These are phyloP conservation scores for Phytophthora aleatoria DNA, from an alignment of 352 stramenopile genomes.

Conservation along the genomic window DNA sequence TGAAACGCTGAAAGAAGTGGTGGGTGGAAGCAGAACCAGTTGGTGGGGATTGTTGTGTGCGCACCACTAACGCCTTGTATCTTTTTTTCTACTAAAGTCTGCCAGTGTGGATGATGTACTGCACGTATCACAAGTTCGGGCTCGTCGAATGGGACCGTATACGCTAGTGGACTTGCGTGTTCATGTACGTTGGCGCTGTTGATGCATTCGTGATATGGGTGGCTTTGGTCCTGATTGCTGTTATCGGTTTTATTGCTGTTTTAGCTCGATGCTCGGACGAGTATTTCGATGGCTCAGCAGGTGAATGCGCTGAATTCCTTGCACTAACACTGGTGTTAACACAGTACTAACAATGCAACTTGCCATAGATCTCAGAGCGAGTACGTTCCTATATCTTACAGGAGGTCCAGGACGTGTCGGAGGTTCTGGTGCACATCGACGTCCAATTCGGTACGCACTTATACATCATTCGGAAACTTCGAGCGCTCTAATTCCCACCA, in stretches of 20 bases:
- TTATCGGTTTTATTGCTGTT: neutral
- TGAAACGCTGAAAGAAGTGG: slow-evolving; percentile 75
- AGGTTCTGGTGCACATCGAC: slow-evolving; percentile 89
- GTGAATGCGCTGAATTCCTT: slow-evolving; percentile 19
- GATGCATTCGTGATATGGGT: neutral
- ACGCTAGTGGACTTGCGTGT: slow-evolving; percentile 85
- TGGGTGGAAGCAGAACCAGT: slow-evolving; percentile 10
- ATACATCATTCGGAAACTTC: neutral
- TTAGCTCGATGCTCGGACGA: slow-evolving; percentile 76
- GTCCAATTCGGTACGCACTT: slow-evolving; percentile 60
- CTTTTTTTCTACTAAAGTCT: slow-evolving; percentile 11
- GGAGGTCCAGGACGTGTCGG: slow-evolving; percentile 77
- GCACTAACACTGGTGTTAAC: neutral
- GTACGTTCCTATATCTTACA: slow-evolving; percentile 76
- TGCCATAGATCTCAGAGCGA: slow-evolving; percentile 58
- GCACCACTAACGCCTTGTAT: slow-evolving; percentile 3
- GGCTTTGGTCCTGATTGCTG: slow-evolving; percentile 3
- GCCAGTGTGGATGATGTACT: slow-evolving; percentile 73
- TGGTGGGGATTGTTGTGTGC: neutral
- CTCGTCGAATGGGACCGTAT: slow-evolving; percentile 87
- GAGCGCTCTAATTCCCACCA: neutral
- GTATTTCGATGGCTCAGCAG: slow-evolving; percentile 86
- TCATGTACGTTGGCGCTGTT: slow-evolving; percentile 55
- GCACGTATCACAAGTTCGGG: slow-evolving; percentile 81
- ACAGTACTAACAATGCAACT: slow-evolving; percentile 2